Percentiles rank a stretch among this genome's conserved stretches.
Conservation (phyloP, 225 moss, liverwort and hornwort genomes). For the Marchantia polymorpha region DNA sequence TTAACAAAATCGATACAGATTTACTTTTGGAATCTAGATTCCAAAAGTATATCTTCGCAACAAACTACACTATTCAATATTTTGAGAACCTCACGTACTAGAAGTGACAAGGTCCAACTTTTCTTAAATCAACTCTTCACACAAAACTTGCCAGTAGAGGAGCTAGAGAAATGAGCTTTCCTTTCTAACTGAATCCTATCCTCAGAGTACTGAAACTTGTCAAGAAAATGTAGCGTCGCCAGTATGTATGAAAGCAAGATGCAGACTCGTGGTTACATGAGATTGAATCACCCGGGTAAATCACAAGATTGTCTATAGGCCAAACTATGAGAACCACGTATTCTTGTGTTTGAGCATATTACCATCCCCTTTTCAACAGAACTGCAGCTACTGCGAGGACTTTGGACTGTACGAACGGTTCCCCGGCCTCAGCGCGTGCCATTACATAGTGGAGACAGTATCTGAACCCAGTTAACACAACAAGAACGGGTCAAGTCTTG, state of each 20-base stretch:
- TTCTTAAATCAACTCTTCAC: too few species aligned
- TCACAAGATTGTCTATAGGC: background rate
- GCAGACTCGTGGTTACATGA: too few species aligned
- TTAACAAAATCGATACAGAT: background rate
- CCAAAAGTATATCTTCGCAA: background rate
- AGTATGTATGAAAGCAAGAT: too few species aligned
- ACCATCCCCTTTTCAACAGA: conserved; percentile 96
- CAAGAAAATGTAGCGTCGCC: too few species aligned
- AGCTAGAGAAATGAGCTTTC: too few species aligned
- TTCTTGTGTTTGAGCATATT: background rate
- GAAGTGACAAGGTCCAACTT: background rate
- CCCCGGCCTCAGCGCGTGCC: conserved; percentile 86
- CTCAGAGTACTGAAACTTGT: too few species aligned
- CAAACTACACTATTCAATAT: background rate
- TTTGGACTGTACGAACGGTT: conserved; percentile 92
- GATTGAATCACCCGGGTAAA: background rate
- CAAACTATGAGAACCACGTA: conserved; percentile 24
- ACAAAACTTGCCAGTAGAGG: too few species aligned
- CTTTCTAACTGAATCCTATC: too few species aligned
- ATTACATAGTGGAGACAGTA: conserved; percentile 99
- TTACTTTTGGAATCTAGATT: too few species aligned
- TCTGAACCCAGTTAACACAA: conserved; percentile 36
- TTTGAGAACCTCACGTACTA: background rate
- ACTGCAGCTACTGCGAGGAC: conserved; percentile 98
- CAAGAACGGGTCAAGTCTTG: background rate